Evolutionary conservation across 2,329 filamentous ascomycete genomes (phyloP), one percentile per base, ranked within the genome.

Genomic region (Orbilia javanica): DNA sequence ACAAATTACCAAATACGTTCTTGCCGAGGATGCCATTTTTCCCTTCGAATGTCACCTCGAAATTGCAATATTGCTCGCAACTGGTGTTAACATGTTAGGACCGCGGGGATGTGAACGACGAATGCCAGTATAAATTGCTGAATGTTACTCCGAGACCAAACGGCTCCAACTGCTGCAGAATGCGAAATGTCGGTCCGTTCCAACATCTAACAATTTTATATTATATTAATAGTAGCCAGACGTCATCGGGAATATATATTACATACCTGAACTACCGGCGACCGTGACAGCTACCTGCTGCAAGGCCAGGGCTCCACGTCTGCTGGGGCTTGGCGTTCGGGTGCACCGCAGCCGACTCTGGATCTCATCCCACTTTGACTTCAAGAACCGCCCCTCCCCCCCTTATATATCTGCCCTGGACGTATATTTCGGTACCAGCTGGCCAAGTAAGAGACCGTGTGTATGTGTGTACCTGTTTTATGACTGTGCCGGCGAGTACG

Each of bases 281-380:
- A n/a, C n/a, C n/a, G n/a, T n/a, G n/a, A n/a, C n/a, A n/a, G n/a
- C n/a, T n/a, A n/a, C n/a, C n/a, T n/a, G n/a, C 42, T 44, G 42
- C 42, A 44, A 44, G 42, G 60, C 63, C 22, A 48, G 44, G 63
- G 63, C 25, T 27, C 44, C 42, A 29, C 55, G 13, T 15, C 55
- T 63, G 67, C 67, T 64, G 36, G 55, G 67, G 55, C 67, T 71
- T 71, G 67, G 67, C 67, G 67, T 46, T 15, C 67, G 57, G 67
- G 10, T 8, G n/a, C 55, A 64, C 39, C 60, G 55, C 67, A 27
- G 55, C 55, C 67, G 57, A 53, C 44, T 64, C 29, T 20, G 34
- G n/a, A 44, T 36, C 53, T 52, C 65, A 69, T 70, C 42, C 66
- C 66, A 70, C 66, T 53, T 64, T n/a, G 11, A 70, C 66, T 53